Evolutionary conservation across 2,329 filamentous ascomycete genomes (phyloP).

Genomic region (Zymoseptoria crescenta): DNA sequence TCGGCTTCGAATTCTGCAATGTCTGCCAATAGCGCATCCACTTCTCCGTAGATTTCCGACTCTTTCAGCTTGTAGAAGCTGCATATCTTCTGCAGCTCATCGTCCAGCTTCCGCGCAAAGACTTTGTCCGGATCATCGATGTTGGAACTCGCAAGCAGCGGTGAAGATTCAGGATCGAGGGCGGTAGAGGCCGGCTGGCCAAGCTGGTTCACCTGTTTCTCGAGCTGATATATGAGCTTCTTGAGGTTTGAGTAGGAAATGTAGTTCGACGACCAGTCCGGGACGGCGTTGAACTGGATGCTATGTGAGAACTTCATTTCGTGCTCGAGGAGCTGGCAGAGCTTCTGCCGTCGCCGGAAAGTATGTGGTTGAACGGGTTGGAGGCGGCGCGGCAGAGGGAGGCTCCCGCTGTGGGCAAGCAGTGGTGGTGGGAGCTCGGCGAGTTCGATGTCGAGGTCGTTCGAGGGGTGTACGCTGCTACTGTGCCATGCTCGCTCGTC

Average conservation of each 20-base stretch:
- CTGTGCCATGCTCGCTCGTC: slow-evolving; percentile 4
- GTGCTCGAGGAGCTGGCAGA: slow-evolving; percentile 63
- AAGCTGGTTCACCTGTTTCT: slow-evolving; percentile 66
- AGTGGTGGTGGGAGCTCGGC: slow-evolving; percentile 21
- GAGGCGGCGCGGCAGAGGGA: slow-evolving; percentile 1
- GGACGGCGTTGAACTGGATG: slow-evolving; percentile 98
- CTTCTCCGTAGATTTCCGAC: slow-evolving; percentile 73
- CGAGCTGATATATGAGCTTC: slow-evolving; percentile 94
- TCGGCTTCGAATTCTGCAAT: slow-evolving; percentile 60
- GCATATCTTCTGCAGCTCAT: slow-evolving; percentile 88
- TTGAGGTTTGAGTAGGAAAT: slow-evolving; percentile 98
- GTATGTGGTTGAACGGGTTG: slow-evolving; percentile 7
- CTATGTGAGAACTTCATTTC: slow-evolving; percentile 99
- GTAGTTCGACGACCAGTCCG: slow-evolving; percentile 98
- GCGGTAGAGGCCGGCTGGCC: slow-evolving; percentile 11
- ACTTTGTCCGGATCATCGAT: slow-evolving; percentile 64
- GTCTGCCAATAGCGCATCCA: slow-evolving; percentile 68
- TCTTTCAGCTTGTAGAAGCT: slow-evolving; percentile 89
- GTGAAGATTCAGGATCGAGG: slow-evolving; percentile 74
- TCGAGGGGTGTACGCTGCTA: neutral
- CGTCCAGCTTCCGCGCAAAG: slow-evolving; percentile 73
- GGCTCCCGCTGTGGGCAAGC: slow-evolving; percentile 1
- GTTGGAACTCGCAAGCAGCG: slow-evolving; percentile 58
- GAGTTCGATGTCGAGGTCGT: slow-evolving; percentile 21
- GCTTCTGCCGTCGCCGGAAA: slow-evolving; percentile 46